Percentiles rank a stretch among this genome's conserved stretches.
phyloP scores from a whole-genome alignment of 306 rosid genomes.

The Prunus mongolica region DNA sequence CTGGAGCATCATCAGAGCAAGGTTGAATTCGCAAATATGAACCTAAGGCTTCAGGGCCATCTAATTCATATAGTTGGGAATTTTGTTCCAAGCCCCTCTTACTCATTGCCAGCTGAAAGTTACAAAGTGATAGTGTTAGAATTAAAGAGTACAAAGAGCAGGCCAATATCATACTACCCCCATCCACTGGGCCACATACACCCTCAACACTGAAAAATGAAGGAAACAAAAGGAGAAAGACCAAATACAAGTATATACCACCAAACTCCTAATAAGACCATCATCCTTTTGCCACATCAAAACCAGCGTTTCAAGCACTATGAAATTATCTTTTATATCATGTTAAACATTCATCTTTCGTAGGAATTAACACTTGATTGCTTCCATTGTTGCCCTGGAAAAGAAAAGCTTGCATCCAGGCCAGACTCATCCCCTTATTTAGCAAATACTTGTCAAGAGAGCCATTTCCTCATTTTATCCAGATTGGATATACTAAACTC shows the following conservation, averaged over 20 bases:
- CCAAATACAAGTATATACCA: background rate
- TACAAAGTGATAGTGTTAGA: background rate
- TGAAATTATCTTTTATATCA: no score
- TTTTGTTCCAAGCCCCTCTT: slow-evolving; percentile 54
- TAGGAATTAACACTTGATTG: no score
- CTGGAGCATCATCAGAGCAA: slow-evolving; percentile 55
- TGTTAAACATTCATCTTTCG: no score
- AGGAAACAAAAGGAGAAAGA: no score
- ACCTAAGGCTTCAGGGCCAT: slow-evolving; percentile 77
- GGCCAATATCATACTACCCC: background rate
- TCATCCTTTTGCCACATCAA: background rate
- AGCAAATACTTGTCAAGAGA: no score
- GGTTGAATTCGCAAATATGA: slow-evolving; percentile 70
- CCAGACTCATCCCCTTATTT: no score
- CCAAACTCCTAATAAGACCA: background rate
- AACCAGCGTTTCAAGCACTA: background rate
- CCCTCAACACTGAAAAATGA: no score
- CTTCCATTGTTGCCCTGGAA: no score
- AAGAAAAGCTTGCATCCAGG: no score
- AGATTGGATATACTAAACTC: no score
- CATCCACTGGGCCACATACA: background rate
- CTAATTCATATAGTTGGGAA: slow-evolving; percentile 54
- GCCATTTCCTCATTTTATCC: no score
- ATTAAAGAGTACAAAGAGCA: slow-evolving; percentile 12
- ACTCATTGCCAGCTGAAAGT: slow-evolving; percentile 55